Evolutionary conservation across 257 asterid species (phyloP).

Genomic region (Fraxinus anomala): DNA sequence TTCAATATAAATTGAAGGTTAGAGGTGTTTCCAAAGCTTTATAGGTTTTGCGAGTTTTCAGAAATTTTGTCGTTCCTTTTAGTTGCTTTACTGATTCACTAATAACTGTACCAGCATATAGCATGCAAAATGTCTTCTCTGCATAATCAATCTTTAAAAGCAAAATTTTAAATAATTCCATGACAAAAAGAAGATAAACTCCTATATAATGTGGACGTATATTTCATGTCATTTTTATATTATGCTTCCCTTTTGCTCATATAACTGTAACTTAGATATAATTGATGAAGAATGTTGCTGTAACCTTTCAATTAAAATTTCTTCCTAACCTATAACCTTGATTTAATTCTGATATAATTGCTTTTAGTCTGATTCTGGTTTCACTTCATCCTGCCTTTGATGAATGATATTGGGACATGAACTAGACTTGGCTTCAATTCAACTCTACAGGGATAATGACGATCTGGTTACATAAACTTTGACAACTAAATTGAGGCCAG

Average conservation of each 20-base stretch:
- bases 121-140: neutral
- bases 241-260: neutral
- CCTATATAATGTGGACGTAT: neutral
- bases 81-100: constrained; percentile 2
- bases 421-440: neutral
- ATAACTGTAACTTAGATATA: neutral
- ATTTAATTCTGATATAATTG: neutral
- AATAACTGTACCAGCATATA: neutral
- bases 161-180: neutral
- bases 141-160: neutral
- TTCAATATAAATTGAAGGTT: constrained; percentile 76
- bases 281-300: neutral
- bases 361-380: neutral
- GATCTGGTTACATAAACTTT: neutral
- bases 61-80: constrained; percentile 11
- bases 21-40: constrained; percentile 30
- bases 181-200: neutral
- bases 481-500: neutral
- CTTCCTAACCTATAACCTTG: neutral
- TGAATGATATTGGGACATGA: neutral
- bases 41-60: neutral
- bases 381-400: neutral
- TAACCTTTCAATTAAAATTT: neutral
- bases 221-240: neutral
- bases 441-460: neutral